phyloP scores from a whole-genome alignment of 768 basidiomycete genomes.

The Phlegmacium glaucopus region DNA sequence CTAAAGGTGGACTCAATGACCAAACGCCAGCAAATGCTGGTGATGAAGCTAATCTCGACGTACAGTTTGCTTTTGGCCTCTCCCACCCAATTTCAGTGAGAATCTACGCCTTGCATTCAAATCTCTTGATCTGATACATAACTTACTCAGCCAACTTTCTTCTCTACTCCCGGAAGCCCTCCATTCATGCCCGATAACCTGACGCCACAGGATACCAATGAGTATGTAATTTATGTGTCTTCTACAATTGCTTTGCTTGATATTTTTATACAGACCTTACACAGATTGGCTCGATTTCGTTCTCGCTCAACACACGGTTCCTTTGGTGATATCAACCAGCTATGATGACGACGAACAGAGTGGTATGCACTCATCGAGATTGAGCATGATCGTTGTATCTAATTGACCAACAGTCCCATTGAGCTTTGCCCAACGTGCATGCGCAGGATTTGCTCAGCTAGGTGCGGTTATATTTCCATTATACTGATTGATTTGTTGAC shows the following conservation, averaged over 20 bases:
- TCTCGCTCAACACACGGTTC: constrained; percentile 37
- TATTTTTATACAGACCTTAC: constrained; percentile 22
- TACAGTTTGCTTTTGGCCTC: constrained; percentile 60
- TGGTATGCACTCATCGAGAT: constrained; percentile 28
- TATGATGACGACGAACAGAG: constrained; percentile 72
- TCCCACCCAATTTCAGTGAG: constrained; percentile 52
- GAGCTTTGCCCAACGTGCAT: constrained; percentile 50
- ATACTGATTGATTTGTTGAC: background rate
- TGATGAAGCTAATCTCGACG: constrained; percentile 59
- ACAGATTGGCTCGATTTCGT: constrained; percentile 58
- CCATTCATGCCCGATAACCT: constrained; percentile 48
- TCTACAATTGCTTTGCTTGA: background rate
- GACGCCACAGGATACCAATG: constrained; percentile 36
- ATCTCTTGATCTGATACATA: background rate
- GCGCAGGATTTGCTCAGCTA: constrained; percentile 56
- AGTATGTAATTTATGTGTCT: constrained; percentile 19
- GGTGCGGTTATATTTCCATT: constrained; percentile 28
- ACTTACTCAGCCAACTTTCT: constrained; percentile 42
- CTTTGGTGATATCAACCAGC: constrained; percentile 62
- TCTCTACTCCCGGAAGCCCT: constrained; percentile 57
- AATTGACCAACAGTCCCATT: constrained; percentile 41
- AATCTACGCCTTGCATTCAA: background rate
- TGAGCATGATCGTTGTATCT: background rate
- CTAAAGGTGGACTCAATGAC: constrained; percentile 52
- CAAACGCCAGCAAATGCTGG: constrained; percentile 51